Evolutionary conservation across 163 green algal species (phyloP).

Genomic region (Chlorella variabilis): DNA sequence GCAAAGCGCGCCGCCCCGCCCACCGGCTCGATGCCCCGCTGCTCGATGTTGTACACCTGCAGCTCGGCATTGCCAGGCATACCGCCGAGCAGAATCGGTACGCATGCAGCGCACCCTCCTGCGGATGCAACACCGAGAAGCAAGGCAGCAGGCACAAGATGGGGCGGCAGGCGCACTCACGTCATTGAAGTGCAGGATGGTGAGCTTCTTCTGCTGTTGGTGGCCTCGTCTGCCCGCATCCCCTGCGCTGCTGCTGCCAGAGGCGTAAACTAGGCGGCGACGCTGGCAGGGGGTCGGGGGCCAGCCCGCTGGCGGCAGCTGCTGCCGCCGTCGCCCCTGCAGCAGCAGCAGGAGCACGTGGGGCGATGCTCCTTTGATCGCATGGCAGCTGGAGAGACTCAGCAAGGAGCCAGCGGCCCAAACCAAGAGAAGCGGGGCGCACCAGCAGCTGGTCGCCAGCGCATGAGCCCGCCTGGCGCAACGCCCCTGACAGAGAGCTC

Average conservation of each 20-base stretch:
- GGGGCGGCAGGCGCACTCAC: constrained; percentile 11
- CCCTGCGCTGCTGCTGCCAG: neutral
- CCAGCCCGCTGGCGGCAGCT: neutral
- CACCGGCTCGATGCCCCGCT: constrained; percentile 62
- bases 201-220: constrained; percentile 30
- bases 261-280: neutral
- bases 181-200: constrained; percentile 79
- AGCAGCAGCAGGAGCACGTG: neutral
- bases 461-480: too few species aligned
- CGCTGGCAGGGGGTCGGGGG: neutral
- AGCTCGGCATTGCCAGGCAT: neutral
- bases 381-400: too few species aligned
- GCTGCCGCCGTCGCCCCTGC: neutral
- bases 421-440: neutral
- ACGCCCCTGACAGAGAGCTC: too few species aligned
- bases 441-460: neutral
- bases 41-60: constrained; percentile 81
- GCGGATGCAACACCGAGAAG: too few species aligned
- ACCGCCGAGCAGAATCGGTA: too few species aligned
- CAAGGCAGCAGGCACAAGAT: too few species aligned
- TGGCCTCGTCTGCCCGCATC: too few species aligned
- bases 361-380: too few species aligned
- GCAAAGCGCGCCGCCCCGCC: constrained; percentile 74
- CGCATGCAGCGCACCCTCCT: too few species aligned
- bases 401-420: too few species aligned